A percentile compares a stretch with the other conserved stretches of the same genome.
Conservation (phyloP, 208 protist genomes). For the Borovskyia barvae region DNA sequence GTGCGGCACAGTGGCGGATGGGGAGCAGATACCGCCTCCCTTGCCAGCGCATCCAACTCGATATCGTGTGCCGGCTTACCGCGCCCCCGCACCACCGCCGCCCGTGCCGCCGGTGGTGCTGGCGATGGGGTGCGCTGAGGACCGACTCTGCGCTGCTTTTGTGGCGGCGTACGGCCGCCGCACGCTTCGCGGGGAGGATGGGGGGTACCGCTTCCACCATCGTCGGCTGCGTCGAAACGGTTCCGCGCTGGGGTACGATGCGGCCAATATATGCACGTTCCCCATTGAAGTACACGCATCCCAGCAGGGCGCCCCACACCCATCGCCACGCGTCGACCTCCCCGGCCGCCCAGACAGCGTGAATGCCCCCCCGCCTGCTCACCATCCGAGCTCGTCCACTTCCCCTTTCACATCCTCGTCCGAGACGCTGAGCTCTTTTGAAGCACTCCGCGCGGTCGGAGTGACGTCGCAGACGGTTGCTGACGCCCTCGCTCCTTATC, state of each 20-base stretch:
- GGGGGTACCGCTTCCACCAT: conserved; percentile 56
- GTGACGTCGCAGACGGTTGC: conserved; percentile 29
- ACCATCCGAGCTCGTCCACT: too few species aligned
- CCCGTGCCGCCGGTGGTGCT: conserved; percentile 13
- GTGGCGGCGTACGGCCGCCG: conserved; percentile 65
- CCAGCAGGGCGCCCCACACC: conserved; percentile 1
- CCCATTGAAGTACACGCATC: conserved; percentile 11
- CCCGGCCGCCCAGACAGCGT: too few species aligned
- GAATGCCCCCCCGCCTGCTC: too few species aligned
- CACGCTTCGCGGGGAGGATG: conserved; percentile 73
- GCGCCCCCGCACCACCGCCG: conserved; percentile 6
- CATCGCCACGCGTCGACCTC: conserved; percentile 1
- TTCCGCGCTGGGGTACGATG: conserved; percentile 30
- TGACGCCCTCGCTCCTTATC: conserved; percentile 37
- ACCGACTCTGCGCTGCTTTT: conserved; percentile 71
- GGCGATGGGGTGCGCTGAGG: conserved; percentile 36
- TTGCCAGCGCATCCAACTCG: not conserved
- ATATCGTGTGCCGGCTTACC: conserved; percentile 7
- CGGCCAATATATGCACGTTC: conserved; percentile 42
- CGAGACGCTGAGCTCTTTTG: not conserved
- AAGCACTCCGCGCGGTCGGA: not conserved
- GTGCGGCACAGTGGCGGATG: not conserved
- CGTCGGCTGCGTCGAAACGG: conserved; percentile 56
- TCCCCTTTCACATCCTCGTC: too few species aligned
- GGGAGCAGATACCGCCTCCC: conserved; percentile 7